Evolutionary conservation across 805 yeast species (phyloP).

Genomic region (Ogataea wickerhamii): DNA sequence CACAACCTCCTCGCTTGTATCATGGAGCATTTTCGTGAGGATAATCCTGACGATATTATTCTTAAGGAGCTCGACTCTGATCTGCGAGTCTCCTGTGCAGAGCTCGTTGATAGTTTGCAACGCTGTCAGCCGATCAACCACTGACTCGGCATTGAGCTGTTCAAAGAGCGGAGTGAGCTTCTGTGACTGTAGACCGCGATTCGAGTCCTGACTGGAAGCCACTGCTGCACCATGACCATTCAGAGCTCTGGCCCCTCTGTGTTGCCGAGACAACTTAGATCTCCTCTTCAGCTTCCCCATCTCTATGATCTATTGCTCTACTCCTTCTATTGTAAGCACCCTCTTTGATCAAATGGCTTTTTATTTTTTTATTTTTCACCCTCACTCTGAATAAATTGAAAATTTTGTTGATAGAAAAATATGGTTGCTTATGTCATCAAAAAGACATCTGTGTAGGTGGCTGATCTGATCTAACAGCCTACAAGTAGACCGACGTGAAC

Average conservation of each 20-base stretch:
- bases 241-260: too few relatives aligned
- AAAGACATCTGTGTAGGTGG: too few relatives aligned
- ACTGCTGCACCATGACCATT: too few relatives aligned
- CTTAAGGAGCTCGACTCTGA: conserved; percentile 62
- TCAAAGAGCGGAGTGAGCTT: conserved; percentile 67
- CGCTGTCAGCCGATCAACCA: conserved; percentile 80
- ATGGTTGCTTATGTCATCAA: not conserved
- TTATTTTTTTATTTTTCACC: too few relatives aligned
- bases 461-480: too few relatives aligned
- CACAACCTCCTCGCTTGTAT: conserved; percentile 68
- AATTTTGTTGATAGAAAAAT: conserved; percentile 1
- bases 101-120: conserved; percentile 67
- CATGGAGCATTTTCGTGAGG: conserved; percentile 62
- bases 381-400: too few relatives aligned
- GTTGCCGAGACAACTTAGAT: conserved; percentile 44
- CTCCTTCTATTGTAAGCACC: too few relatives aligned
- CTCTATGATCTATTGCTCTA: too few relatives aligned
- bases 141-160: conserved; percentile 56
- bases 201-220: too few relatives aligned
- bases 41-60: conserved; percentile 66
- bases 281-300: conserved; percentile 76
- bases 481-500: too few relatives aligned
- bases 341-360: too few relatives aligned
- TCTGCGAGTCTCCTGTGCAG: conserved; percentile 56
- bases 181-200: conserved; percentile 28